Percentiles rank a stretch among this genome's conserved stretches.
Conservation (phyloP, 495 filamentous ascomycete species). For the Cryomyces minteri region DNA sequence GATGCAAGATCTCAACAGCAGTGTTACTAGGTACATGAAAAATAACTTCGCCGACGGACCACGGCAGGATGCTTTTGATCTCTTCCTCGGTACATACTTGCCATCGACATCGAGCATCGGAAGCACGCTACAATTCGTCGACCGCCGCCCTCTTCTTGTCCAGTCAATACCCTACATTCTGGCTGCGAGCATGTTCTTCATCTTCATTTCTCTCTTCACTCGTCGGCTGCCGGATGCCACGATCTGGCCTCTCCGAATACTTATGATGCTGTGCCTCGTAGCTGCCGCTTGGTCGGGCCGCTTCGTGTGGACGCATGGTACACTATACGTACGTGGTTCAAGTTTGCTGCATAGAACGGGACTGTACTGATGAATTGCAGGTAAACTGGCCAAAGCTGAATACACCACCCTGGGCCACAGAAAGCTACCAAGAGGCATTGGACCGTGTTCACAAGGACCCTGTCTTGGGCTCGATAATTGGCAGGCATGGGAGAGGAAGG, state of each 20-base stretch:
- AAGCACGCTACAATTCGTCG: conserved; percentile 53
- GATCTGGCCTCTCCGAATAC: conserved; percentile 59
- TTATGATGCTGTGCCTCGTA: conserved; percentile 54
- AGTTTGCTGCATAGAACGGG: not conserved
- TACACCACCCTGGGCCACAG: conserved; percentile 60
- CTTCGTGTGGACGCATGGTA: conserved; percentile 68
- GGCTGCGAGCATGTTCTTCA: conserved; percentile 71
- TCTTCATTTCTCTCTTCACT: conserved; percentile 62
- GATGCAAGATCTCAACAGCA: conserved; percentile 66
- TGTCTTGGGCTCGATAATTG: conserved; percentile 53
- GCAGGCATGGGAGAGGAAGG: conserved; percentile 54
- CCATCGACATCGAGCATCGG: conserved; percentile 46
- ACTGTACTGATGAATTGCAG: conserved; percentile 26
- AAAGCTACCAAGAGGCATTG: conserved; percentile 80
- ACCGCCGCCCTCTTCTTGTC: conserved; percentile 69
- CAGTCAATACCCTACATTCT: conserved; percentile 83
- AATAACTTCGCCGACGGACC: conserved; percentile 93
- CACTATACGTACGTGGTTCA: conserved; percentile 63
- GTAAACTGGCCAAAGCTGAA: conserved; percentile 97
- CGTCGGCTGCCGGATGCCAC: conserved; percentile 44
- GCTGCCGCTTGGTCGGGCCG: conserved; percentile 47
- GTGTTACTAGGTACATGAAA: conserved; percentile 60
- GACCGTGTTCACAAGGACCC: conserved; percentile 54
- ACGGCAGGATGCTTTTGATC: conserved; percentile 83
- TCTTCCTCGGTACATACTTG: conserved; percentile 75